Evolutionary conservation across 2,329 filamentous ascomycete species (phyloP).

Genomic region (Phialophora verrucosa): DNA sequence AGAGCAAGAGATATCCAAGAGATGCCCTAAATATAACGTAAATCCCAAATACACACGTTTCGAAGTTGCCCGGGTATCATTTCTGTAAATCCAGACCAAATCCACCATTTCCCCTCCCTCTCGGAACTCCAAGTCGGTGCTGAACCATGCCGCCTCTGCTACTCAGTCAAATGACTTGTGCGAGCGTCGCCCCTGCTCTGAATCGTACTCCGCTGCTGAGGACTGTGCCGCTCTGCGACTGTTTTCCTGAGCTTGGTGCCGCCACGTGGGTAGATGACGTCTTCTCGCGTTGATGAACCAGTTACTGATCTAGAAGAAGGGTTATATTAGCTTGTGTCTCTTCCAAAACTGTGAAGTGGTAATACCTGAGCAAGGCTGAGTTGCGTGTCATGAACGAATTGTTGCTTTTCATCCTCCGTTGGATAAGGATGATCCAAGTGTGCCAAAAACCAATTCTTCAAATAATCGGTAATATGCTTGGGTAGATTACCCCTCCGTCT

Average conservation of each 20-base stretch:
- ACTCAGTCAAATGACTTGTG: constrained; percentile 9
- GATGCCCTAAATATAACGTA: not conserved
- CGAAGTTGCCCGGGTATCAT: not conserved
- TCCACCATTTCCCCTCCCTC: not conserved
- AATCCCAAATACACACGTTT: not conserved
- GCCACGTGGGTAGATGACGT: constrained; percentile 54
- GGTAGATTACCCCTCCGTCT: constrained; percentile 81
- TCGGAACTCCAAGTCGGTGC: not conserved
- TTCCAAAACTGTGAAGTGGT: not conserved
- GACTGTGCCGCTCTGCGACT: constrained; percentile 15
- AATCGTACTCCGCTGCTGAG: constrained; percentile 26
- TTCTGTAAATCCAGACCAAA: not conserved
- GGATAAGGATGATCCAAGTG: constrained; percentile 83
- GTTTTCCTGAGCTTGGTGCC: constrained; percentile 34
- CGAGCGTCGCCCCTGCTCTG: constrained; percentile 25
- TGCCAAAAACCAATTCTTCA: constrained; percentile 79
- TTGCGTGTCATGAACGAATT: constrained; percentile 75
- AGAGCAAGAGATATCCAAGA: constrained; percentile 3
- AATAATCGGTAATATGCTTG: constrained; percentile 84
- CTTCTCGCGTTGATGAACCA: constrained; percentile 61
- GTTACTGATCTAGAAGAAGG: constrained; percentile 54
- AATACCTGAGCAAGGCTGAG: constrained; percentile 72
- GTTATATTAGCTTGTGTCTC: constrained; percentile 4
- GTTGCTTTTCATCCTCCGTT: constrained; percentile 84
- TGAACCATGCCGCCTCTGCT: not conserved